Evolutionary conservation across 495 filamentous ascomycete species (phyloP).

Genomic region (Aspergillus taichungensis): DNA sequence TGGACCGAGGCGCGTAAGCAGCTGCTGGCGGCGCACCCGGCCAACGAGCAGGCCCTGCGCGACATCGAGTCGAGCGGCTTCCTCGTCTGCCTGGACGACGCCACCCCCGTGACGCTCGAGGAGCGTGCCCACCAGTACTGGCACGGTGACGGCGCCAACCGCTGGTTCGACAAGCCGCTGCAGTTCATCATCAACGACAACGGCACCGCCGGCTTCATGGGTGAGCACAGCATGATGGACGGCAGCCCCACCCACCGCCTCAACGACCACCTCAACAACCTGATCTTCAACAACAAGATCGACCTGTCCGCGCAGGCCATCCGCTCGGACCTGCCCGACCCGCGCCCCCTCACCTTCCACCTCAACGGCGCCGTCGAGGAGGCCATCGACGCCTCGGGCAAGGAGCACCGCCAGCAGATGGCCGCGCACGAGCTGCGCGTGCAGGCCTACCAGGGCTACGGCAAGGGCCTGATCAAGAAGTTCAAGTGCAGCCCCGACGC

Average conservation of each 20-base stretch:
- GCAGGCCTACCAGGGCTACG: conserved; percentile 93
- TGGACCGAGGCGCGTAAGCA: conserved; percentile 80
- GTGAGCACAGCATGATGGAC: conserved; percentile 99
- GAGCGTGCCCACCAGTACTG: conserved; percentile 95
- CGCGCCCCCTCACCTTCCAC: conserved; percentile 64
- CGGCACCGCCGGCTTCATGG: conserved; percentile 93
- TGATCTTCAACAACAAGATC: conserved; percentile 86
- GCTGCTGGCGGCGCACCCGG: conserved; percentile 63
- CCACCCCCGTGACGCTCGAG: conserved; percentile 84
- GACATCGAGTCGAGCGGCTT: conserved; percentile 88
- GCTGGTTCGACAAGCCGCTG: conserved; percentile 97
- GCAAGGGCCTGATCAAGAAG: conserved; percentile 98
- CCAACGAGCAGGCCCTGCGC: conserved; percentile 67
- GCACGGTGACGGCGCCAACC: conserved; percentile 93
- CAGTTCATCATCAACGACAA: conserved; percentile 99
- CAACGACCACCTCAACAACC: conserved; percentile 83
- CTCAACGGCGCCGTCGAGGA: conserved; percentile 60
- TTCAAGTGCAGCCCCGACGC: conserved; percentile 98
- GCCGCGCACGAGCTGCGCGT: conserved; percentile 84
- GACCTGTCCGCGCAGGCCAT: conserved; percentile 67
- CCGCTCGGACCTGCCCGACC: conserved; percentile 79
- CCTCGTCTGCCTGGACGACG: conserved; percentile 88
- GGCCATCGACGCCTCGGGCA: conserved; percentile 66
- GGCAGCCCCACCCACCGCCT: conserved; percentile 94
- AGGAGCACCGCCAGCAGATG: conserved; percentile 72